These are phyloP conservation scores for Claviceps capensis DNA, from an alignment of 2,329 filamentous ascomycete genomes.

Conservation along the genomic window DNA sequence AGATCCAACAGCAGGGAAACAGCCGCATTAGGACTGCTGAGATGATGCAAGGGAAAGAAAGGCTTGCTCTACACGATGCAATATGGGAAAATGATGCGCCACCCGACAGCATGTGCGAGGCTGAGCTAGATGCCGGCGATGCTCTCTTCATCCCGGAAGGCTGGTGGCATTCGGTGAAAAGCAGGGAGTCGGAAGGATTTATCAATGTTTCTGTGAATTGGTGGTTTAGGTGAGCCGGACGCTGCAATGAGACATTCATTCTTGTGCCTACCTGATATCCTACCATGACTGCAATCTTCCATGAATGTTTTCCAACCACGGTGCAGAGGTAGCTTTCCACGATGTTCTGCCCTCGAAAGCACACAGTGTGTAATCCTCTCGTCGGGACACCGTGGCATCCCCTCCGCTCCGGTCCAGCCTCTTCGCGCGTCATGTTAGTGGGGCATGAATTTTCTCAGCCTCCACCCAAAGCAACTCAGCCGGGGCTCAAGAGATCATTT, in stretches of 20 bases:
- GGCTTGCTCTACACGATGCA: conserved; percentile 46
- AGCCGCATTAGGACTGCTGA: conserved; percentile 58
- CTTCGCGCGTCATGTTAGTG: conserved; percentile 23
- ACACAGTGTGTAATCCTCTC: neutral
- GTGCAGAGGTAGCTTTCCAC: neutral
- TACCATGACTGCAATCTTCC: neutral
- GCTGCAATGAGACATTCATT: neutral
- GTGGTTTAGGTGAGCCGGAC: conserved; percentile 26
- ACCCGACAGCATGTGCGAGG: conserved; percentile 32
- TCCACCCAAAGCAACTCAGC: conserved; percentile 10
- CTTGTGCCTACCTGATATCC: neutral
- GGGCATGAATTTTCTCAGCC: conserved; percentile 28
- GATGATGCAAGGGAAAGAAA: conserved; percentile 81
- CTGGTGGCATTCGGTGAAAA: conserved; percentile 34
- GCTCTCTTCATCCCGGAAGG: conserved; percentile 28
- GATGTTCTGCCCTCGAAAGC: neutral
- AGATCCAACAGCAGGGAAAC: conserved; percentile 24
- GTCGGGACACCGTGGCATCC: conserved; percentile 7
- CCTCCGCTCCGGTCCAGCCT: conserved; percentile 10
- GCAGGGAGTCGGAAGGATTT: conserved; percentile 17
- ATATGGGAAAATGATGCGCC: conserved; percentile 46
- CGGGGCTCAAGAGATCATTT: conserved; percentile 1
- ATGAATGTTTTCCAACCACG: neutral
- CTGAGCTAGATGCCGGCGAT: conserved; percentile 39
- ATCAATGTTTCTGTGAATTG: conserved; percentile 31